phyloP scores from a whole-genome alignment of 257 asterid genomes.

The Paulownia fortunei region DNA sequence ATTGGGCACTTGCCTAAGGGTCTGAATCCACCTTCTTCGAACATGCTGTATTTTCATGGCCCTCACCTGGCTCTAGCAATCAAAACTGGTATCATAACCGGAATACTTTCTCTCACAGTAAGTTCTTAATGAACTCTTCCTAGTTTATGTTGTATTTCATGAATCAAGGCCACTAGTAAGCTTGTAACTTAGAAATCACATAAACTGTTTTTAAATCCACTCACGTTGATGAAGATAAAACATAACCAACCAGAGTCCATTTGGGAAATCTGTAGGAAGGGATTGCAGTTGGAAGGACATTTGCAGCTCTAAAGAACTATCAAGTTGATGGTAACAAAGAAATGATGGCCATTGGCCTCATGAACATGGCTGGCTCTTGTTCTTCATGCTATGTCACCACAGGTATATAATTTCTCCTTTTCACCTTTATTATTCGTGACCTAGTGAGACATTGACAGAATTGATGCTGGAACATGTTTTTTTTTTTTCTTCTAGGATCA shows the following conservation, averaged over 20 bases:
- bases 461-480: not conserved
- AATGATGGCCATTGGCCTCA: constrained; percentile 97
- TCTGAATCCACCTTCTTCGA: constrained; percentile 82
- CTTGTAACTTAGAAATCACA: not conserved
- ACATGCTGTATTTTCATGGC: constrained; percentile 75
- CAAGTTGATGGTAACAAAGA: constrained; percentile 98
- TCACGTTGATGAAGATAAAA: not conserved
- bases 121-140: constrained; percentile 32
- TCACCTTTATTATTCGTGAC: not conserved
- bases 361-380: constrained; percentile 99
- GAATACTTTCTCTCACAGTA: constrained; percentile 88
- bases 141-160: no score
- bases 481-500: constrained; percentile 57
- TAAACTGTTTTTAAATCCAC: not conserved
- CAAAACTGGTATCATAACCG: constrained; percentile 85
- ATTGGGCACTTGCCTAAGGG: constrained; percentile 90
- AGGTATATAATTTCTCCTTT: constrained; percentile 42
- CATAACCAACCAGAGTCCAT: not conserved
- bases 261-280: constrained; percentile 70
- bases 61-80: constrained; percentile 70
- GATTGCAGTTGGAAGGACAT: constrained; percentile 95
- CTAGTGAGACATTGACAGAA: not conserved
- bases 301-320: constrained; percentile 82
- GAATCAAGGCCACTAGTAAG: no score
- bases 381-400: constrained; percentile 94